A percentile compares a stretch with the other conserved stretches of the same genome.
These are phyloP conservation scores for Paraglomus brasilianum DNA, from an alignment of 192 early-diverging fungal genomes.

Conservation along the genomic window DNA sequence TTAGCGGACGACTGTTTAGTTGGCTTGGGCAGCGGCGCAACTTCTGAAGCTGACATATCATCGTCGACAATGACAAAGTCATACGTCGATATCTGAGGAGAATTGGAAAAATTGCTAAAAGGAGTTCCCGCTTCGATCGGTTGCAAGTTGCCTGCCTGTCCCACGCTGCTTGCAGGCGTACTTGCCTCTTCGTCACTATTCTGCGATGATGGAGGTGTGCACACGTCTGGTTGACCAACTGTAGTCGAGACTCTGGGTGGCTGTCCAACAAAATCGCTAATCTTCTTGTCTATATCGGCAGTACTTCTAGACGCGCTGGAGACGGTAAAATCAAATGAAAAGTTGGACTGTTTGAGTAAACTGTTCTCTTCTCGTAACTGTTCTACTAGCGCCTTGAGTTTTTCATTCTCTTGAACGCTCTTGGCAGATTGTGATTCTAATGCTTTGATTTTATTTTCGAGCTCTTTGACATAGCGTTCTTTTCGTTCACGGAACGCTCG, in stretches of 20 bases:
- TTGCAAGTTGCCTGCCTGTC: background rate
- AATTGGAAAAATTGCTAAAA: too few species aligned
- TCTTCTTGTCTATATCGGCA: background rate
- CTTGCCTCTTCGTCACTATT: slow-evolving; percentile 22
- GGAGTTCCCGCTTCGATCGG: background rate
- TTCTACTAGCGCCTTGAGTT: slow-evolving; percentile 48
- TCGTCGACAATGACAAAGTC: too few species aligned
- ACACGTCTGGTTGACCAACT: background rate
- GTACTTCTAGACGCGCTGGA: slow-evolving; percentile 31
- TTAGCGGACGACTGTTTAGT: slow-evolving; percentile 7
- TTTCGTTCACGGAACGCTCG: slow-evolving; percentile 88
- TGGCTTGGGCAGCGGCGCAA: background rate
- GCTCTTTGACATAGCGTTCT: slow-evolving; percentile 74
- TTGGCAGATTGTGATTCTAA: slow-evolving; percentile 56
- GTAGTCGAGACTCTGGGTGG: background rate
- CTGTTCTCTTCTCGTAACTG: slow-evolving; percentile 55
- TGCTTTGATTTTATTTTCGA: slow-evolving; percentile 74
- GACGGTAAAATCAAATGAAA: slow-evolving; percentile 53
- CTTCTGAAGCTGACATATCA: too few species aligned
- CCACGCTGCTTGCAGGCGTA: background rate
- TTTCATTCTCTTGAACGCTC: slow-evolving; percentile 48
- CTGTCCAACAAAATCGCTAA: slow-evolving; percentile 2
- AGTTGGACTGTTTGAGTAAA: slow-evolving; percentile 50
- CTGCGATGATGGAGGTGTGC: slow-evolving; percentile 34
- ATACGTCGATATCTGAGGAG: too few species aligned